phyloP scores from a whole-genome alignment of 129 eudicot species.

The Tanacetum coccineum region DNA sequence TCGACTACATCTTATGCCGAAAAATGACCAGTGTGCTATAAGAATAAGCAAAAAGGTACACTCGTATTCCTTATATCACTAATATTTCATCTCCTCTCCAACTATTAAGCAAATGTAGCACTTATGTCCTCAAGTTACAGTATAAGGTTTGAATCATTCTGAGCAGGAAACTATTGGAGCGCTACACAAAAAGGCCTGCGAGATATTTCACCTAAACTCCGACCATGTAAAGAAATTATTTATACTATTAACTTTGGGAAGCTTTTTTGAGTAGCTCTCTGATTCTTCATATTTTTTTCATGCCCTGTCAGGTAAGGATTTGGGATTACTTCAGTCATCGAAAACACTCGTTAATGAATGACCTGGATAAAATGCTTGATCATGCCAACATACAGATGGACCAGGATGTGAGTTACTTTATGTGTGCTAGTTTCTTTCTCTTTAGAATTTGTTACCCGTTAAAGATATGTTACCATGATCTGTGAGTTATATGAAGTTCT shows the following conservation, averaged over 20 bases:
- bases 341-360: slow-evolving; percentile 87
- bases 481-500: neutral
- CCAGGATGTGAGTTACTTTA: slow-evolving; percentile 76
- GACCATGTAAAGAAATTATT: slow-evolving; percentile 58
- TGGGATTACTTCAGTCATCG: slow-evolving; percentile 85
- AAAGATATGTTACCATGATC: slow-evolving; percentile 5
- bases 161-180: slow-evolving; percentile 85
- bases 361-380: slow-evolving; percentile 87
- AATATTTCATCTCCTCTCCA: neutral
- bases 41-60: slow-evolving; percentile 93
- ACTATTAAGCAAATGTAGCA: too few relatives aligned
- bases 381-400: slow-evolving; percentile 91
- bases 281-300: slow-evolving; percentile 15
- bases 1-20: slow-evolving; percentile 75
- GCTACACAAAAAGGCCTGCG: slow-evolving; percentile 74
- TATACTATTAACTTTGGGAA: slow-evolving; percentile 1
- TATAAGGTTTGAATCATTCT: slow-evolving; percentile 16
- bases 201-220: slow-evolving; percentile 62
- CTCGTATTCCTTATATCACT: neutral
- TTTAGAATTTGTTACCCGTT: neutral
- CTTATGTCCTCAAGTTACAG: neutral
- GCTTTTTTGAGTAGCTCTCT: neutral
- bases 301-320: slow-evolving; percentile 55
- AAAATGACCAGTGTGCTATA: slow-evolving; percentile 60
- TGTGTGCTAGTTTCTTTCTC: neutral